A percentile compares a stretch with the other conserved stretches of the same genome.
These are phyloP conservation scores for Ustilago cynodontis DNA, from an alignment of 1,284 basidiomycete genomes.

Conservation along the genomic window DNA sequence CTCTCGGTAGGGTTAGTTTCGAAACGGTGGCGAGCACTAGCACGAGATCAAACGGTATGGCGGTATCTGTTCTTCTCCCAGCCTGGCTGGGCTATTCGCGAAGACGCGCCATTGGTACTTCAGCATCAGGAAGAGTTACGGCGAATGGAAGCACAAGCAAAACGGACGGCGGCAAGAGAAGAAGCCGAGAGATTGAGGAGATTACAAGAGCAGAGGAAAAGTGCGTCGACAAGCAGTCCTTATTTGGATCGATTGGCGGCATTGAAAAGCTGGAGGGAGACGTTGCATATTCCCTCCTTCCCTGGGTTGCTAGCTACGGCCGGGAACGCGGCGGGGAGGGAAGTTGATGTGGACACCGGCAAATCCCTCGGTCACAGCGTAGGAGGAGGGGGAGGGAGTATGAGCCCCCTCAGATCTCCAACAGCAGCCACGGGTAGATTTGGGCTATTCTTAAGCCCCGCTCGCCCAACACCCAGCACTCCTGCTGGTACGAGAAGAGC, in stretches of 20 bases:
- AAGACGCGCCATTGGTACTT: slow-evolving; percentile 48
- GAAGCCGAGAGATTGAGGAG: slow-evolving; percentile 27
- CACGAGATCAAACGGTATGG: slow-evolving; percentile 49
- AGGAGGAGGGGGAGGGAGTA: neutral
- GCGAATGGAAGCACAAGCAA: slow-evolving; percentile 18
- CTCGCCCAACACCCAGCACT: slow-evolving; percentile 15
- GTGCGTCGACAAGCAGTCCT: slow-evolving; percentile 16
- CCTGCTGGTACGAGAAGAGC: slow-evolving; percentile 42
- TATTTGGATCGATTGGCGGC: slow-evolving; percentile 30
- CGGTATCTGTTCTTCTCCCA: slow-evolving; percentile 41
- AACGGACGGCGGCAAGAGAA: slow-evolving; percentile 15
- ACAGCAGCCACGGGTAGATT: slow-evolving; percentile 41
- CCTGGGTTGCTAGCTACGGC: slow-evolving; percentile 19
- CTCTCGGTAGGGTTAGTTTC: slow-evolving; percentile 33
- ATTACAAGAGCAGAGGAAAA: slow-evolving; percentile 18
- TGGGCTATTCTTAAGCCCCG: slow-evolving; percentile 46
- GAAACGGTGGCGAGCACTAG: slow-evolving; percentile 38
- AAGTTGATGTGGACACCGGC: slow-evolving; percentile 31
- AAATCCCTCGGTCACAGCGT: neutral
- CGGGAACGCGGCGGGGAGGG: neutral
- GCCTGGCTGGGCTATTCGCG: slow-evolving; percentile 52
- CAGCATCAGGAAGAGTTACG: slow-evolving; percentile 34
- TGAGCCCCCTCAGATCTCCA: slow-evolving; percentile 41
- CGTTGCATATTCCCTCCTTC: slow-evolving; percentile 51
- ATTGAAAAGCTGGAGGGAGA: slow-evolving; percentile 48